Evolutionary conservation across 305 asterid species (phyloP).

Genomic region (Solanum hybrid): DNA sequence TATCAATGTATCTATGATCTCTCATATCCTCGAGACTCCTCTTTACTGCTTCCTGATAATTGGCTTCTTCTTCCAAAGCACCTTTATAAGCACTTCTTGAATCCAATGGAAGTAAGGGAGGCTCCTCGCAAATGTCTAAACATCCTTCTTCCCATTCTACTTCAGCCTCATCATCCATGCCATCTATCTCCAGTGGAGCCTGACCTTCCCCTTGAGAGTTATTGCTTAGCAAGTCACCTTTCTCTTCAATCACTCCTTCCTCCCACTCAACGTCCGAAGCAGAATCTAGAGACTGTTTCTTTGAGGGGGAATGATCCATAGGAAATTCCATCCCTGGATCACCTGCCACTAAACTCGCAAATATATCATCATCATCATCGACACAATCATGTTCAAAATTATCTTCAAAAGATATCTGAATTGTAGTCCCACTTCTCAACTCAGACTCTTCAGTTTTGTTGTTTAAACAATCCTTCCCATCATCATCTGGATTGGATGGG

Average conservation of each 20-base stretch:
- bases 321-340: constrained; percentile 37
- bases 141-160: constrained; percentile 78
- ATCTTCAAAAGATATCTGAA: constrained; percentile 80
- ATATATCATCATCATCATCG: constrained; percentile 47
- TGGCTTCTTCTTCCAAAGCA: constrained; percentile 60
- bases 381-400: constrained; percentile 21
- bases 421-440: constrained; percentile 34
- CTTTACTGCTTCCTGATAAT: constrained; percentile 69
- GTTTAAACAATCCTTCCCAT: constrained; percentile 17
- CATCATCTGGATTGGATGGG: constrained; percentile 23
- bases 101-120: constrained; percentile 25
- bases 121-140: constrained; percentile 4
- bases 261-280: constrained; percentile 71
- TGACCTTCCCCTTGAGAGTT: constrained; percentile 9
- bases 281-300: constrained; percentile 29
- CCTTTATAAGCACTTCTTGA: constrained; percentile 44
- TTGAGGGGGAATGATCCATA: constrained; percentile 28
- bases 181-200: constrained; percentile 22
- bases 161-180: constrained; percentile 36
- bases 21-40: constrained; percentile 58
- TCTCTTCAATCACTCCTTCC: constrained; percentile 46
- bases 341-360: constrained; percentile 70
- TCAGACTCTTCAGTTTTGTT: constrained; percentile 20
- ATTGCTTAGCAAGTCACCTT: constrained; percentile 12
- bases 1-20: constrained; percentile 19